phyloP scores from a whole-genome alignment of 2,329 filamentous ascomycete genomes.

The Ophiostoma perfectum region DNA sequence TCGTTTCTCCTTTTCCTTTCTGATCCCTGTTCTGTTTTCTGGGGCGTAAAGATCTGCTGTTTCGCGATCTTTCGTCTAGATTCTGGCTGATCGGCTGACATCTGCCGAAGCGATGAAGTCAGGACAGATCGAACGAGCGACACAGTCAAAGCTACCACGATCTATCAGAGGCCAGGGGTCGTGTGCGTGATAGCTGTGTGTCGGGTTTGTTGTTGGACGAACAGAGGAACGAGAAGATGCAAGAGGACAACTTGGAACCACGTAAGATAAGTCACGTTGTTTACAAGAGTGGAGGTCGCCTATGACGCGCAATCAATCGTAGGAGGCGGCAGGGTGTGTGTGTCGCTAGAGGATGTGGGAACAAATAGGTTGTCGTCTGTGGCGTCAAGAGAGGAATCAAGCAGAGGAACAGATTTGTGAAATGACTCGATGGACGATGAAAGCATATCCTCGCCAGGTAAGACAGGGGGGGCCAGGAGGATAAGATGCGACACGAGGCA shows the following conservation, averaged over 20 bases:
- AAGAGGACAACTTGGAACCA: not conserved
- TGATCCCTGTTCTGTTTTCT: conserved; percentile 9
- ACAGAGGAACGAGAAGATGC: not conserved
- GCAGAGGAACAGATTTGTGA: too few species aligned
- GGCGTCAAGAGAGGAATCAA: too few species aligned
- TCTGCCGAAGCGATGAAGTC: not conserved
- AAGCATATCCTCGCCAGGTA: not conserved
- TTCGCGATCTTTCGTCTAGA: not conserved
- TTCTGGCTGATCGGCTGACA: not conserved
- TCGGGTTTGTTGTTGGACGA: too few species aligned
- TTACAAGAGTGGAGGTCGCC: not conserved
- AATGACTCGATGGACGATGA: not conserved
- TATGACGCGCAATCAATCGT: not conserved
- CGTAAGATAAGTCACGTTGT: conserved; percentile 10
- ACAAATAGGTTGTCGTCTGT: too few species aligned
- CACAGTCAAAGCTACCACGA: too few species aligned
- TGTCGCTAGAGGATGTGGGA: not conserved
- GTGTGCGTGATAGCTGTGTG: too few species aligned
- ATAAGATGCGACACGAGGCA: conserved; percentile 19
- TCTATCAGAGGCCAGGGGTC: too few species aligned
- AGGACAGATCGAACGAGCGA: too few species aligned
- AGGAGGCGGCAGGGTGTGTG: conserved; percentile 3
- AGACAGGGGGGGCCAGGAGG: not conserved
- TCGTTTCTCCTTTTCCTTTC: not conserved
- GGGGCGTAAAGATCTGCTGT: conserved; percentile 2